Percentiles rank a stretch among this genome's conserved stretches.
phyloP scores from a whole-genome alignment of 768 basidiomycete species.

The Rubroboletus pulcherrimus region DNA sequence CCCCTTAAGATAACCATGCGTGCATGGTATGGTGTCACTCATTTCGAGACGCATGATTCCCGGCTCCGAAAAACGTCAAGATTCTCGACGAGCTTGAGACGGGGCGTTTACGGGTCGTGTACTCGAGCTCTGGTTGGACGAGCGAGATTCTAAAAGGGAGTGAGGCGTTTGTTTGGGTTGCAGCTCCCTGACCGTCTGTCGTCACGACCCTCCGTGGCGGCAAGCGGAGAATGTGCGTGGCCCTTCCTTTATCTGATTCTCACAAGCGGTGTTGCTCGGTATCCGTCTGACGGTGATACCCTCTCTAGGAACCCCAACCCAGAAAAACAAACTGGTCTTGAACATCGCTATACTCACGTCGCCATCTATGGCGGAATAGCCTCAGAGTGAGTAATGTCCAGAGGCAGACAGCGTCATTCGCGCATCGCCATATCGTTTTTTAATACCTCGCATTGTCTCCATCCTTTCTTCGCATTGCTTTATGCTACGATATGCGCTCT shows the following conservation, averaged over 20 bases:
- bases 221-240: slow-evolving; percentile 93
- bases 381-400: slow-evolving; percentile 10
- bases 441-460: slow-evolving; percentile 13
- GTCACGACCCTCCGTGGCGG: slow-evolving; percentile 87
- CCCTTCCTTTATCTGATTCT: slow-evolving; percentile 41
- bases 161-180: too few species aligned
- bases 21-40: neutral
- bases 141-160: too few species aligned
- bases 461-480: slow-evolving; percentile 1
- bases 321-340: slow-evolving; percentile 21
- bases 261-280: slow-evolving; percentile 74
- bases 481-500: slow-evolving; percentile 23
- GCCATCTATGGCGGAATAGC: slow-evolving; percentile 14
- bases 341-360: slow-evolving; percentile 7
- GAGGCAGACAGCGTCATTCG: slow-evolving; percentile 6
- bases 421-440: slow-evolving; percentile 1
- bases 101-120: too few species aligned
- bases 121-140: too few species aligned
- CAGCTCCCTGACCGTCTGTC: too few species aligned
- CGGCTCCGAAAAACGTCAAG: too few species aligned
- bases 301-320: slow-evolving; percentile 29
- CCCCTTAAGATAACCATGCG: neutral
- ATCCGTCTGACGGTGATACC: slow-evolving; percentile 2
- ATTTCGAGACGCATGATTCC: too few species aligned
- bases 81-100: too few species aligned